A percentile compares a stretch with the other conserved stretches of the same genome.
Conservation (phyloP, 1,284 basidiomycete genomes). For the Ceratorhiza oryzae-sativae region DNA sequence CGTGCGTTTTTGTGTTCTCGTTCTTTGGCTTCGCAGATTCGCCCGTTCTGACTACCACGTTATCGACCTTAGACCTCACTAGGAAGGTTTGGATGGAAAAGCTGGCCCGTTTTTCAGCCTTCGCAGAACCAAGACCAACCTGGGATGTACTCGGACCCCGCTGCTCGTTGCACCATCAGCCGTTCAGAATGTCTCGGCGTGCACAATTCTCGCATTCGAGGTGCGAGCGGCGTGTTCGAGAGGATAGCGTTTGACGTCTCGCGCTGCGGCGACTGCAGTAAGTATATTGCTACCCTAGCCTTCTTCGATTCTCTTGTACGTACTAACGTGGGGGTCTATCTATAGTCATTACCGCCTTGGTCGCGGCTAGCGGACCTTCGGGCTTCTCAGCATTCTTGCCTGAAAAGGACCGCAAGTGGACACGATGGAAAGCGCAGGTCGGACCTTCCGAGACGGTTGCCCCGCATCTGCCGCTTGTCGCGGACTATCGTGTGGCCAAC, state of each 20-base stretch:
- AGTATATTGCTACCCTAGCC: background rate
- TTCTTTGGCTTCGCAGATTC: constrained; percentile 9
- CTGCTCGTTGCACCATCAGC: constrained; percentile 22
- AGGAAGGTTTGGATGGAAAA: constrained; percentile 34
- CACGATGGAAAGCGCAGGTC: background rate
- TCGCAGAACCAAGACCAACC: background rate
- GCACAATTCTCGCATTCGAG: constrained; percentile 24
- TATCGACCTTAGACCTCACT: background rate
- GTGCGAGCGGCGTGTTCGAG: constrained; percentile 22
- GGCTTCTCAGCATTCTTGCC: constrained; percentile 41
- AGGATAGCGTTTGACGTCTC: constrained; percentile 17
- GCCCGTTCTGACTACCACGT: background rate
- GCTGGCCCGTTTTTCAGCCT: constrained; percentile 27
- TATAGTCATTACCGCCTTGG: constrained; percentile 38
- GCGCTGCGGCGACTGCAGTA: constrained; percentile 30
- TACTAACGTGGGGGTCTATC: background rate
- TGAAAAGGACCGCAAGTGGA: constrained; percentile 17
- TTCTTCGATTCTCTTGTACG: background rate
- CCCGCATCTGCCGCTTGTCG: constrained; percentile 35
- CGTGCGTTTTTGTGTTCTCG: constrained; percentile 13
- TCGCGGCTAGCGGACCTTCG: constrained; percentile 35
- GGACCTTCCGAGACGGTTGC: constrained; percentile 10
- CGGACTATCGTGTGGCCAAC: constrained; percentile 34
- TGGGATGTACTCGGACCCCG: constrained; percentile 29
- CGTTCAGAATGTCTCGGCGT: constrained; percentile 18